Percentiles rank a stretch among this genome's conserved stretches.
Evolutionary conservation across 75 land plant genomes (phyloP).

Genomic region (Pinus albicaulis): DNA sequence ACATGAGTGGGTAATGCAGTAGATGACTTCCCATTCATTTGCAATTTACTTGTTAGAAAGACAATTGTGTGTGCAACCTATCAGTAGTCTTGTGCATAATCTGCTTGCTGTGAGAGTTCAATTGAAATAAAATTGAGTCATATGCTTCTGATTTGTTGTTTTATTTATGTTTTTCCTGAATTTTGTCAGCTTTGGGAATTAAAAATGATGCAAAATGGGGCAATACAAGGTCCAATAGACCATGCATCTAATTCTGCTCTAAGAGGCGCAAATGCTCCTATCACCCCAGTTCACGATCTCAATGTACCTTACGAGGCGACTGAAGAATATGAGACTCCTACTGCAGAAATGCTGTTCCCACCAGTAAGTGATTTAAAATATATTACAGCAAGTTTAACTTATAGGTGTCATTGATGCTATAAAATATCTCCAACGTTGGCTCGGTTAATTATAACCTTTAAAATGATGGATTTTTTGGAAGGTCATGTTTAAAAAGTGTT

Average conservation of each 20-base stretch:
- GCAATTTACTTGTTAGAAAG: not conserved
- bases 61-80: not conserved
- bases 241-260: conserved; percentile 40
- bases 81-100: not conserved
- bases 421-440: not conserved
- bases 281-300: conserved; percentile 80
- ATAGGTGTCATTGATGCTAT: not conserved
- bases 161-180: not conserved
- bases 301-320: conserved; percentile 94
- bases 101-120: not conserved
- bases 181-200: conserved; percentile 78
- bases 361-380: conserved; percentile 46
- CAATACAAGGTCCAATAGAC: conserved; percentile 27
- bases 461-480: not conserved
- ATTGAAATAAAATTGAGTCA: not conserved
- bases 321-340: conserved; percentile 94
- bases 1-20: no score
- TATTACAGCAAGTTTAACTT: not conserved
- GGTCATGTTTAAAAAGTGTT: not conserved
- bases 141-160: not conserved
- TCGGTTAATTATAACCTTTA: not conserved
- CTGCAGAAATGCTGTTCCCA: conserved; percentile 88
- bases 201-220: conserved; percentile 95
- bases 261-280: conserved; percentile 24
- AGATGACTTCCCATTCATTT: not conserved